Evolutionary conservation across 345 rosid species (phyloP).

Genomic region (Melastoma malabathricum): DNA sequence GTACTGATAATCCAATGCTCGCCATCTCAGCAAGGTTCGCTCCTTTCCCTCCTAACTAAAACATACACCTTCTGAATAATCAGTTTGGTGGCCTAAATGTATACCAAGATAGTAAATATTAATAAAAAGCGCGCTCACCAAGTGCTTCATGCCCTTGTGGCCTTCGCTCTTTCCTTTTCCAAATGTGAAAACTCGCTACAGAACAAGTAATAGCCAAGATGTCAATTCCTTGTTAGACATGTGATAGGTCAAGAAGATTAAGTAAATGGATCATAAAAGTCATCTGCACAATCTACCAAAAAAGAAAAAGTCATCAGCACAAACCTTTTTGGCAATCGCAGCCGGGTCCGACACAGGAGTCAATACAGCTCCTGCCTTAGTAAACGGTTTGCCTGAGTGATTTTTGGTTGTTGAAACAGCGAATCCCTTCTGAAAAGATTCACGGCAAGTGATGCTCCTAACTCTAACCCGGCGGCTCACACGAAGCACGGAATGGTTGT

Average conservation of each 20-base stretch:
- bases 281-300: conserved; percentile 8
- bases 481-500: conserved; percentile 12
- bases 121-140: conserved; percentile 33
- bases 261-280: not conserved
- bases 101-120: not conserved
- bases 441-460: conserved; percentile 10
- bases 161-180: conserved; percentile 98
- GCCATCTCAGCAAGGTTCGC: conserved; percentile 98
- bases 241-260: not conserved
- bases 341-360: conserved; percentile 37
- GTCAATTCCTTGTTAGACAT: no score
- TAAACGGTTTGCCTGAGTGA: conserved; percentile 1
- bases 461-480: conserved; percentile 9
- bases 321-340: conserved; percentile 35
- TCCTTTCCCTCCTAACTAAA: conserved; percentile 95
- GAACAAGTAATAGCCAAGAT: not conserved
- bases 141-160: conserved; percentile 87
- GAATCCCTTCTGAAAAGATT: conserved; percentile 2
- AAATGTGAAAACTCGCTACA: conserved; percentile 78
- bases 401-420: conserved; percentile 2
- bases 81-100: not conserved
- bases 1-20: conserved; percentile 86
- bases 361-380: conserved; percentile 26
- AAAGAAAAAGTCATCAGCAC: no score
- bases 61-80: conserved; percentile 36